phyloP scores from a whole-genome alignment of 108 stramenopile species.

The Skeletonema costatum region DNA sequence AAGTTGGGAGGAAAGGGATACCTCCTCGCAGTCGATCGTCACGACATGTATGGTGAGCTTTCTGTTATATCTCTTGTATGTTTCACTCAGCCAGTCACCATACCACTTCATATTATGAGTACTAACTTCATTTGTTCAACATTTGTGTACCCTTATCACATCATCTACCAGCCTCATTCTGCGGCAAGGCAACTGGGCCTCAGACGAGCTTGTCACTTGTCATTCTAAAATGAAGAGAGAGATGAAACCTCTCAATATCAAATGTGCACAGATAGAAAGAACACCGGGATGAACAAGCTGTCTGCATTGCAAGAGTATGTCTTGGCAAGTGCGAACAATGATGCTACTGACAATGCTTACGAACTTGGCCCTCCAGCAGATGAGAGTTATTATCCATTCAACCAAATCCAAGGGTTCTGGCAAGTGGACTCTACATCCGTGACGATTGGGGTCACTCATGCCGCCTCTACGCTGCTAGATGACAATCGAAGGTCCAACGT shows the following conservation, averaged over 20 bases:
- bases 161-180: constrained; percentile 42
- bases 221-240: constrained; percentile 33
- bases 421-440: constrained; percentile 67
- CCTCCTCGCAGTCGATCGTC: constrained; percentile 72
- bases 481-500: constrained; percentile 69
- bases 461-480: constrained; percentile 58
- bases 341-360: constrained; percentile 55
- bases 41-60: constrained; percentile 60
- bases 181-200: constrained; percentile 70
- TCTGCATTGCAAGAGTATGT: constrained; percentile 48
- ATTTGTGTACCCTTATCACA: no score
- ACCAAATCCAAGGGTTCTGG: constrained; percentile 80
- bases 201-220: constrained; percentile 64
- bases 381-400: constrained; percentile 60
- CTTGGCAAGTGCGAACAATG: constrained; percentile 68
- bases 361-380: constrained; percentile 65
- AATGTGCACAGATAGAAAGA: constrained; percentile 40
- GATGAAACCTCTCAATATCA: constrained; percentile 11
- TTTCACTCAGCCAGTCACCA: not conserved
- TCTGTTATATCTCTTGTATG: not conserved
- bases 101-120: not conserved
- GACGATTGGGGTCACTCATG: constrained; percentile 56
- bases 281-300: constrained; percentile 40
- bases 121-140: not conserved
- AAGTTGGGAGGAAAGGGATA: constrained; percentile 47